Evolutionary conservation across 2,329 filamentous ascomycete genomes (phyloP).

Genomic region (Daldinia eschscholtzii): DNA sequence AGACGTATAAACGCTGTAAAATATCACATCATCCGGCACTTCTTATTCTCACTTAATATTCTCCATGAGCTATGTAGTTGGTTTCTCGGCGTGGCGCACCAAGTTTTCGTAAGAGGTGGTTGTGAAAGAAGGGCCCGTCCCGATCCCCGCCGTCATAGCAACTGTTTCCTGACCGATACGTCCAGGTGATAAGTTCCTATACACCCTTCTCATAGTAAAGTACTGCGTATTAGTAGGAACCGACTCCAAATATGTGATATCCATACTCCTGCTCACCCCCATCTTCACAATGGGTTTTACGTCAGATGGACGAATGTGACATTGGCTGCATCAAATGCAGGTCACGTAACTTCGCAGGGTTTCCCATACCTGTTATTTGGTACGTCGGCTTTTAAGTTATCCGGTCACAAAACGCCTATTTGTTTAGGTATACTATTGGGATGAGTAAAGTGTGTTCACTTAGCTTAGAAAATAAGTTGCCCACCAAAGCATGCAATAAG

Average conservation of each 20-base stretch:
- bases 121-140: conserved; percentile 2
- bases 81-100: no score
- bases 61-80: background rate
- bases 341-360: conserved; percentile 29
- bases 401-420: background rate
- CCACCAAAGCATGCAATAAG: no score
- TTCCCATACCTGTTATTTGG: conserved; percentile 1
- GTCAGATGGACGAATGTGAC: conserved; percentile 34
- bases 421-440: background rate
- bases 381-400: conserved; percentile 6
- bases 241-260: background rate
- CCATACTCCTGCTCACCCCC: background rate
- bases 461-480: no score
- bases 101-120: conserved; percentile 8
- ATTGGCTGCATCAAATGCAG: conserved; percentile 23
- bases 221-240: background rate
- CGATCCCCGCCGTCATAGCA: conserved; percentile 16
- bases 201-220: background rate
- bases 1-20: background rate
- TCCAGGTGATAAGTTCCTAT: background rate
- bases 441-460: no score
- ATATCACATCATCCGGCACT: background rate
- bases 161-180: background rate
- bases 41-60: background rate
- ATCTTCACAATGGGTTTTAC: conserved; percentile 3